Evolutionary conservation across 1,284 basidiomycete species (phyloP).

Genomic region (Apiotrichum porosum): DNA sequence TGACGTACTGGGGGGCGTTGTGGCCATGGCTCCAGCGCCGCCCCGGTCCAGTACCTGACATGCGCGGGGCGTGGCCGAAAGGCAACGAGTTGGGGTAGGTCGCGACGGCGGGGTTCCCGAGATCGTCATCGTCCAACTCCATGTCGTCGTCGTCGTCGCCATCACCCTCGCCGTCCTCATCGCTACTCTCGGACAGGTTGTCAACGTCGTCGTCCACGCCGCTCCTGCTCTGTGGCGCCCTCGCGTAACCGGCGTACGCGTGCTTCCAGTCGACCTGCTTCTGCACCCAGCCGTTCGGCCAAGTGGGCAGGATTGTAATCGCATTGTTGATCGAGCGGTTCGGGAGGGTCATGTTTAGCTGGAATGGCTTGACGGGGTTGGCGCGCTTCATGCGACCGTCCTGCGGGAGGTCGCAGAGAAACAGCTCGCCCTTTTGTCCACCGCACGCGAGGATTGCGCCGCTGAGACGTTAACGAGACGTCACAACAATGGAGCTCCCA

Average conservation of each 20-base stretch:
- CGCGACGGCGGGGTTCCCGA: constrained; percentile 24
- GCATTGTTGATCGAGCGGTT: constrained; percentile 46
- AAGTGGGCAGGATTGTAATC: constrained; percentile 43
- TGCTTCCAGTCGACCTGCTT: constrained; percentile 12
- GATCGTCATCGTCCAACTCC: constrained; percentile 17
- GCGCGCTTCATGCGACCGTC: constrained; percentile 1
- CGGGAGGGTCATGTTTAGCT: constrained; percentile 29
- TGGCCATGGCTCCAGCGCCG: background rate
- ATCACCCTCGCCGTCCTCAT: constrained; percentile 1
- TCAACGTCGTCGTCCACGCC: background rate
- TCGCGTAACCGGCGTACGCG: constrained; percentile 4
- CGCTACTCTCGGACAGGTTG: background rate
- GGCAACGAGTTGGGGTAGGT: constrained; percentile 48
- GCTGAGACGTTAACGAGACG: constrained; percentile 18
- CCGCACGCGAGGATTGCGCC: constrained; percentile 41
- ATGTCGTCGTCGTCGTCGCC: constrained; percentile 9
- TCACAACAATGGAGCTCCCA: too few species aligned
- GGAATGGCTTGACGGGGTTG: constrained; percentile 25
- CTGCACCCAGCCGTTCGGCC: constrained; percentile 29
- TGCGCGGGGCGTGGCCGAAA: constrained; percentile 32
- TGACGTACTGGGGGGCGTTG: constrained; percentile 24
- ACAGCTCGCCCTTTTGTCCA: constrained; percentile 47
- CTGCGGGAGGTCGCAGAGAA: constrained; percentile 33
- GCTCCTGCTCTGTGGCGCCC: too few species aligned
- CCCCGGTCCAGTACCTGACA: constrained; percentile 15